A percentile compares a stretch with the other conserved stretches of the same genome.
phyloP scores from a whole-genome alignment of 2,329 filamentous ascomycete species.

The Microascus cirrosus region DNA sequence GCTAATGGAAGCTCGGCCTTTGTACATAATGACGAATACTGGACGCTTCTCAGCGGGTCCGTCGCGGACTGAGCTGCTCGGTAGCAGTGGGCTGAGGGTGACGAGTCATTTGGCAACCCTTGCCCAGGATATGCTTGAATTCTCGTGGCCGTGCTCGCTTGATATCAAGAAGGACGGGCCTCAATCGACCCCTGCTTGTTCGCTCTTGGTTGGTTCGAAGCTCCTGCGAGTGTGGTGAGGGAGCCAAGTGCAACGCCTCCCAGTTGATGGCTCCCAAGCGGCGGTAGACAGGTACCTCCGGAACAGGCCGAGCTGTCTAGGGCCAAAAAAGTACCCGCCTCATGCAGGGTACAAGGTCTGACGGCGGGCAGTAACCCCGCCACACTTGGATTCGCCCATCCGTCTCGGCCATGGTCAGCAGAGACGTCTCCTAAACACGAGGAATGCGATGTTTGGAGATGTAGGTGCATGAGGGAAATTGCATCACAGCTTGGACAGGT shows the following conservation, averaged over 20 bases:
- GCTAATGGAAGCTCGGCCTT: no score
- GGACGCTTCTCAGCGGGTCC: no score
- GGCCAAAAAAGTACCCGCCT: not conserved
- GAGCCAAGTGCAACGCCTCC: not conserved
- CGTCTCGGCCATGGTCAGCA: not conserved
- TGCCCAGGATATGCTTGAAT: no score
- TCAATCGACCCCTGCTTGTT: no score
- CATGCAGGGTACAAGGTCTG: not conserved
- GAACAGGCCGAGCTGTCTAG: not conserved
- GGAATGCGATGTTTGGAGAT: not conserved
- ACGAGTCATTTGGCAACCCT: no score
- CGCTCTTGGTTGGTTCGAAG: not conserved
- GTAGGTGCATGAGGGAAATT: not conserved
- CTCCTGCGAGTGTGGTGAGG: not conserved
- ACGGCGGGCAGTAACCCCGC: not conserved
- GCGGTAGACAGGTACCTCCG: not conserved
- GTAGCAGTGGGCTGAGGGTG: no score
- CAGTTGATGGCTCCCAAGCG: not conserved
- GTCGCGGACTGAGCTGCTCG: no score
- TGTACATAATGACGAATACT: no score
- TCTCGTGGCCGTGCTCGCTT: no score
- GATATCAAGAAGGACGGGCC: no score
- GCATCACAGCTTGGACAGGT: not conserved
- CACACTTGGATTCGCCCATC: not conserved
- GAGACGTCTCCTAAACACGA: not conserved